Conservation (phyloP, 2,329 filamentous ascomycete species). For the Diaporthe eres region DNA sequence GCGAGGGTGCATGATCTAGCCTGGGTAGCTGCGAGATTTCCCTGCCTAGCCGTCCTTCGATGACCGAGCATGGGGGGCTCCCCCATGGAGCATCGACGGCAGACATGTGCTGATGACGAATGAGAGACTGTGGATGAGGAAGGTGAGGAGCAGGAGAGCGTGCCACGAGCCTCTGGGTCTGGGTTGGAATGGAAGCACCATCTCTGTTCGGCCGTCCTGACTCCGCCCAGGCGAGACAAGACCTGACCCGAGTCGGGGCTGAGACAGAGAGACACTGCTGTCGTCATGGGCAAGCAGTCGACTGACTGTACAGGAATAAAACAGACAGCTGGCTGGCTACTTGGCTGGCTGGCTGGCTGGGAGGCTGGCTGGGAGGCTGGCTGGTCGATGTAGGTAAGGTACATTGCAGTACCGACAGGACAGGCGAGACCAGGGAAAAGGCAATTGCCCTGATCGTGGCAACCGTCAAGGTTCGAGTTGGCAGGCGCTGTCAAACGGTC, state of each 20-base stretch:
- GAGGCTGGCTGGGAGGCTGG: not conserved
- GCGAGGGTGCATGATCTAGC: conserved; percentile 22
- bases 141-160: conserved; percentile 13
- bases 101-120: conserved; percentile 5
- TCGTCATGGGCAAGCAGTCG: conserved; percentile 14
- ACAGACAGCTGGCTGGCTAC: conserved; percentile 17
- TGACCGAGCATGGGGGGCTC: conserved; percentile 20
- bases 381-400: not conserved
- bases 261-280: conserved; percentile 36
- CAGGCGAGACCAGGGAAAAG: not conserved
- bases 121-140: conserved; percentile 13
- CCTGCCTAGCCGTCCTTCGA: conserved; percentile 1
- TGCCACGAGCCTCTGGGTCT: conserved; percentile 4
- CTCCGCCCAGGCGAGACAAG: conserved; percentile 5
- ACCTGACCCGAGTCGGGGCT: conserved; percentile 16
- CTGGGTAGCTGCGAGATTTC: conserved; percentile 25
- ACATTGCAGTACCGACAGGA: not conserved
- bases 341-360: conserved; percentile 5
- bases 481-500: conserved; percentile 32
- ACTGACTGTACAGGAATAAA: not conserved
- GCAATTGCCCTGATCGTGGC: conserved; percentile 20
- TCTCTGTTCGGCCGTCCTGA: not conserved
- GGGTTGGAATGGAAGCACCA: conserved; percentile 35
- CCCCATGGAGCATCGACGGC: conserved; percentile 21
- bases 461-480: conserved; percentile 15